A percentile compares a stretch with the other conserved stretches of the same genome.
phyloP scores from a whole-genome alignment of 352 stramenopile genomes.

The Pythium brachiatum region DNA sequence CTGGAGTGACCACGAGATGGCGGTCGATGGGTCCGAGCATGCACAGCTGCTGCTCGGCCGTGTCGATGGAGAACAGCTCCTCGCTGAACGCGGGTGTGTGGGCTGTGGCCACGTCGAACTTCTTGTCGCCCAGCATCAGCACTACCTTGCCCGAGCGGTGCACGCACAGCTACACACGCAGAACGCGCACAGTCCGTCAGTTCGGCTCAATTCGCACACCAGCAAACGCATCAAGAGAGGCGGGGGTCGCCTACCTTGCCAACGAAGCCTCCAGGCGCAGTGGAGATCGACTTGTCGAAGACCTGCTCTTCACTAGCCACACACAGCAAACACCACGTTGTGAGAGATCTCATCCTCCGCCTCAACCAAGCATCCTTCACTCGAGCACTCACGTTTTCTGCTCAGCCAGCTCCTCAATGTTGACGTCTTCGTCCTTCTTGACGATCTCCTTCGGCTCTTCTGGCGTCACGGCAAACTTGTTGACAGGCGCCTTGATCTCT shows the following conservation, averaged over 20 bases:
- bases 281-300: conserved; percentile 66
- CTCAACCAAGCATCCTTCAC: neutral
- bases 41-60: conserved; percentile 64
- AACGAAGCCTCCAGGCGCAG: conserved; percentile 73
- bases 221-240: neutral
- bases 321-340: neutral
- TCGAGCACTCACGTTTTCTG: conserved; percentile 16
- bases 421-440: conserved; percentile 30
- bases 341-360: neutral
- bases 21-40: conserved; percentile 72
- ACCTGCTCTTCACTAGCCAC: conserved; percentile 47
- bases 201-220: conserved; percentile 5
- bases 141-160: conserved; percentile 85
- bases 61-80: conserved; percentile 81
- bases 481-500: conserved; percentile 26
- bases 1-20: conserved; percentile 81
- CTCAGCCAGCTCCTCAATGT: conserved; percentile 22
- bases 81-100: conserved; percentile 84
- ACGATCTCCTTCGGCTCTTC: conserved; percentile 17
- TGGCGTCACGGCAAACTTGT: conserved; percentile 24
- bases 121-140: conserved; percentile 84
- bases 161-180: conserved; percentile 58
- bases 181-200: neutral
- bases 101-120: conserved; percentile 75
- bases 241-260: conserved; percentile 52